Percentiles rank a stretch among this genome's conserved stretches.
Evolutionary conservation across 805 yeast species (phyloP).

Genomic region (Pichia occidentalis): DNA sequence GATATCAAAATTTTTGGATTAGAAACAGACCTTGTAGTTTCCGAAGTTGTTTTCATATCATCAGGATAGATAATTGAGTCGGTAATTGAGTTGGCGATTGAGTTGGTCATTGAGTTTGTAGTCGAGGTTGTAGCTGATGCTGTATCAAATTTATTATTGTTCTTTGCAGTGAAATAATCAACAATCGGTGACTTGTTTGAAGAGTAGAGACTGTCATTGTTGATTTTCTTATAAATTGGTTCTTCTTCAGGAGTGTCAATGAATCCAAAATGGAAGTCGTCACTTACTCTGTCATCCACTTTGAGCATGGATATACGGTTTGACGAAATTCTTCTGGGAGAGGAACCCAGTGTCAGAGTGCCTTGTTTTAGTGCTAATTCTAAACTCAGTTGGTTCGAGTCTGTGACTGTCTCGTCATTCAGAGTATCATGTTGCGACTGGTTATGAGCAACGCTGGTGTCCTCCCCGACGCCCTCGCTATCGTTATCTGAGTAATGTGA

Average conservation of each 20-base stretch:
- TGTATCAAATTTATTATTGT: background rate
- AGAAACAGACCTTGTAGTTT: constrained; percentile 1
- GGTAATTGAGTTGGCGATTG: background rate
- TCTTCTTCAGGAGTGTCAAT: constrained; percentile 13
- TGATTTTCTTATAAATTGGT: constrained; percentile 10
- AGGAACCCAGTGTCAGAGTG: constrained; percentile 24
- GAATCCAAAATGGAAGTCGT: constrained; percentile 24
- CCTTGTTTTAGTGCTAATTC: constrained; percentile 1
- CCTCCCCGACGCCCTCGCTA: too few species aligned
- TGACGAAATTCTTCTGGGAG: constrained; percentile 28
- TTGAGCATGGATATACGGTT: constrained; percentile 10
- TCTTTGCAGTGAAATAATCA: constrained; percentile 1
- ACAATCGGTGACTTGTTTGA: constrained; percentile 1
- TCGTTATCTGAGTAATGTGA: constrained; percentile 12
- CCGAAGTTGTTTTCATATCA: background rate
- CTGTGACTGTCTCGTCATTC: constrained; percentile 6
- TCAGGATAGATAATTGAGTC: too few species aligned
- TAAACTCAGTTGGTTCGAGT: background rate
- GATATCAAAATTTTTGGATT: constrained; percentile 8
- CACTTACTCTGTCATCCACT: constrained; percentile 17
- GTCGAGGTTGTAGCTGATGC: background rate
- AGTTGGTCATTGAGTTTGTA: constrained; percentile 3
- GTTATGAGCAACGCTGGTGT: too few species aligned
- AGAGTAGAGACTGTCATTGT: constrained; percentile 5
- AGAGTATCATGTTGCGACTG: background rate